A percentile compares a stretch with the other conserved stretches of the same genome.
phyloP scores from a whole-genome alignment of 2,329 filamentous ascomycete genomes.

The Cytospora leucostoma region DNA sequence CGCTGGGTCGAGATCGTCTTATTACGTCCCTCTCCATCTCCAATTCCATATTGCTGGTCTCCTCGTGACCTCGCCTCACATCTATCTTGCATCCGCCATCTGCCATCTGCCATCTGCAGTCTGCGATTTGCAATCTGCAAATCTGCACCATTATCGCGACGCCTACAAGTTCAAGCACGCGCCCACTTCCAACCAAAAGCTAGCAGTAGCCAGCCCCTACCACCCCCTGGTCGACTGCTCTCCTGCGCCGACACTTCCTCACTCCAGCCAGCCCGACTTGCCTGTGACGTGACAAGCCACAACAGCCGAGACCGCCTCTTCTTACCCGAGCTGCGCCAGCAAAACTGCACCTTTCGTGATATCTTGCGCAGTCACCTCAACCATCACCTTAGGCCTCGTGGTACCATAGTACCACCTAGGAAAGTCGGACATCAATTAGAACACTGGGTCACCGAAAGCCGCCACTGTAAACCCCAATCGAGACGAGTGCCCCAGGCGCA shows the following conservation, averaged over 20 bases:
- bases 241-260: too few relatives aligned
- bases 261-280: too few relatives aligned
- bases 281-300: too few relatives aligned
- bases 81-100: conserved; percentile 11
- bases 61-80: conserved; percentile 7
- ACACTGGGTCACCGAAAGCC: conserved; percentile 1
- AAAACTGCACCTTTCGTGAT: not conserved
- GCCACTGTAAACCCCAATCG: not conserved
- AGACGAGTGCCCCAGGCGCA: conserved; percentile 2
- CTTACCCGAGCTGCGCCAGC: not conserved
- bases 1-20: conserved; percentile 13
- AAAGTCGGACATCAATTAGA: not conserved
- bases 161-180: not conserved
- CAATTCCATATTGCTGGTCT: conserved; percentile 13
- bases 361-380: not conserved
- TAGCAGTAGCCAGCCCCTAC: too few relatives aligned
- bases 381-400: not conserved
- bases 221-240: too few relatives aligned
- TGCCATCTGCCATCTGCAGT: not conserved
- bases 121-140: not conserved
- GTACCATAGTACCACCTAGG: not conserved
- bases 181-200: too few relatives aligned
- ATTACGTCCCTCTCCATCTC: conserved; percentile 6
- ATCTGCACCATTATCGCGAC: conserved; percentile 8
- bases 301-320: not conserved